A percentile compares a stretch with the other conserved stretches of the same genome.
Conservation (phyloP, 225 moss, liverwort and hornwort species). For the Rhytidiadelphus loreus region DNA sequence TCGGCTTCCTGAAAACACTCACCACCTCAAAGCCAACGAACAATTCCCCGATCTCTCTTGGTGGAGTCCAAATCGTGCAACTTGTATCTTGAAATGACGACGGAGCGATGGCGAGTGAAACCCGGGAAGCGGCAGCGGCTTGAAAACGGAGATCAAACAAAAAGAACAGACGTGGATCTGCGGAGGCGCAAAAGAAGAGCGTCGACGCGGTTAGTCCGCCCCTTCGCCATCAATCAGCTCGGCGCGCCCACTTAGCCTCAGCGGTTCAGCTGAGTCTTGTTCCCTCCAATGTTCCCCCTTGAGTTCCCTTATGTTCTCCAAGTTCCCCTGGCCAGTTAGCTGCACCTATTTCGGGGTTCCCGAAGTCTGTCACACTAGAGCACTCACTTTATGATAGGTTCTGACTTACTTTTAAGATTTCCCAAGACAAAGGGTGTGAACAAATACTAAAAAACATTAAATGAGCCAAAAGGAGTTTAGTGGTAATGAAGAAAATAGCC, state of each 20-base stretch:
- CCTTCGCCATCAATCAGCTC: background rate
- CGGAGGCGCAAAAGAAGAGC: background rate
- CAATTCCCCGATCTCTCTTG: background rate
- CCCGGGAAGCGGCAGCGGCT: background rate
- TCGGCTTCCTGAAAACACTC: background rate
- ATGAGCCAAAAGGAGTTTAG: background rate
- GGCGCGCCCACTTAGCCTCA: background rate
- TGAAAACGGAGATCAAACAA: background rate
- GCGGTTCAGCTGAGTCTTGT: background rate
- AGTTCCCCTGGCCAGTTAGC: background rate
- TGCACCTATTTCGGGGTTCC: background rate
- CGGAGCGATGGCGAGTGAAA: background rate
- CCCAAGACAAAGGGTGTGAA: background rate
- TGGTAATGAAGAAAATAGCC: background rate
- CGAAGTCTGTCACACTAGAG: background rate
- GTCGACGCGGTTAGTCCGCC: conserved; percentile 1
- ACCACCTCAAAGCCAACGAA: background rate
- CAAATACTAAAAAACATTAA: background rate
- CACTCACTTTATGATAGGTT: background rate
- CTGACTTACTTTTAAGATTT: background rate
- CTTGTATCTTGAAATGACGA: conserved; percentile 15
- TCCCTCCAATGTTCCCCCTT: background rate
- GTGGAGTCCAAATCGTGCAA: background rate
- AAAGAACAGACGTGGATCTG: background rate
- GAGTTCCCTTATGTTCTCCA: background rate